Percentiles rank a stretch among this genome's conserved stretches.
phyloP scores from a whole-genome alignment of 352 stramenopile genomes.

The Detonula confervacea region DNA sequence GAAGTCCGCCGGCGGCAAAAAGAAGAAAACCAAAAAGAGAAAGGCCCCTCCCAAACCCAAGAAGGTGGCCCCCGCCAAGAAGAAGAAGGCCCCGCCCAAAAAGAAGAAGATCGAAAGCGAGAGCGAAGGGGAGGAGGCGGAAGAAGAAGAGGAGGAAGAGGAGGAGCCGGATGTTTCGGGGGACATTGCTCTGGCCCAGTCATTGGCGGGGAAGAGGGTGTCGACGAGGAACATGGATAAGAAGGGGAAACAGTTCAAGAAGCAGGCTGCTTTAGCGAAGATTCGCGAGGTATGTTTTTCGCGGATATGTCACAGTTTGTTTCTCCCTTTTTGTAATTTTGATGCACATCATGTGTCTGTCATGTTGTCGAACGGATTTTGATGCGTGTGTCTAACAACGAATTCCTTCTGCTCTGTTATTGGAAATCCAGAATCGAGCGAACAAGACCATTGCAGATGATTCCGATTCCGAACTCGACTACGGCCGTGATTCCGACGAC shows the following conservation, averaged over 20 bases:
- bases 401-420: not conserved
- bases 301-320: no score
- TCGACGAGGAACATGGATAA: constrained; percentile 75
- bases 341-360: no score
- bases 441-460: constrained; percentile 53
- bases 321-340: no score
- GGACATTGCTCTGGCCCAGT: constrained; percentile 66
- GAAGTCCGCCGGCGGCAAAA: constrained; percentile 30
- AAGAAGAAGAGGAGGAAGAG: constrained; percentile 38
- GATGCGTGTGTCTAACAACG: constrained; percentile 4
- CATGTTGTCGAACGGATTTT: no score
- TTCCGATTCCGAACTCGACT: constrained; percentile 74
- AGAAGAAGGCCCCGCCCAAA: constrained; percentile 25
- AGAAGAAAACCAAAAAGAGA: constrained; percentile 34
- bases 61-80: constrained; percentile 55
- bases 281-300: constrained; percentile 65
- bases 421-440: constrained; percentile 33
- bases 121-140: constrained; percentile 14
- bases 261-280: constrained; percentile 70
- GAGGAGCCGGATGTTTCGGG: constrained; percentile 52
- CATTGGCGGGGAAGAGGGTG: constrained; percentile 62
- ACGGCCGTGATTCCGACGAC: constrained; percentile 75
- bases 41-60: constrained; percentile 52
- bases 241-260: constrained; percentile 76
- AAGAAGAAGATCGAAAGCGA: constrained; percentile 24